Conservation (phyloP, 345 rosid genomes). For the Bruguiera parviflora region DNA sequence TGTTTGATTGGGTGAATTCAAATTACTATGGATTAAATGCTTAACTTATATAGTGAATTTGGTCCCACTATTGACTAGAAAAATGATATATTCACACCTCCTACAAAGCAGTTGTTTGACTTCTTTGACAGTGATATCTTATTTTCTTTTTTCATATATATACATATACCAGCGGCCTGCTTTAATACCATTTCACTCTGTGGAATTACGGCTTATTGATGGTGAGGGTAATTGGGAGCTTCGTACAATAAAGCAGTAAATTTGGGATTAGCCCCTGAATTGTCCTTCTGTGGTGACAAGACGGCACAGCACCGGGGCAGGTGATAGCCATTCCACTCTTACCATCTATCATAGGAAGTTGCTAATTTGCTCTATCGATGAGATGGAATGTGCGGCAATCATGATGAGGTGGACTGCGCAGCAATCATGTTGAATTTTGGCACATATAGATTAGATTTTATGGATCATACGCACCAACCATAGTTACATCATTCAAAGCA, state of each 20-base stretch:
- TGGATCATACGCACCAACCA: background rate
- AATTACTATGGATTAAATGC: background rate
- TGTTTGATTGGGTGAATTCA: no score
- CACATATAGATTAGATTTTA: no score
- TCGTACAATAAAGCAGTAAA: constrained; percentile 54
- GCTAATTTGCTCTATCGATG: background rate
- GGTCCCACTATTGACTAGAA: background rate
- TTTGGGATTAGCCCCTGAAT: background rate
- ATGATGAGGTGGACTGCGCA: background rate
- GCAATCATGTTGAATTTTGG: background rate
- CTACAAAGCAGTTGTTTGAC: background rate
- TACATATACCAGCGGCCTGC: constrained; percentile 67
- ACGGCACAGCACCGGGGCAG: background rate
- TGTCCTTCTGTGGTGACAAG: background rate
- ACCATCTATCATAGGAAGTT: background rate
- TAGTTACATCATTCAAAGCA: background rate
- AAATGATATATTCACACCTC: background rate
- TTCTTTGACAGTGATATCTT: background rate
- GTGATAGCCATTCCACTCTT: background rate
- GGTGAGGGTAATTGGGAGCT: constrained; percentile 99
- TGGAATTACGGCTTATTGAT: constrained; percentile 78
- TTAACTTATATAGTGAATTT: background rate
- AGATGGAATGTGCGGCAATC: background rate
- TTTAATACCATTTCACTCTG: constrained; percentile 76
- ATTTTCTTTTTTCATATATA: background rate